Conservation (phyloP, 2,329 filamentous ascomycete genomes). For the Aspergillus fumigatus region DNA sequence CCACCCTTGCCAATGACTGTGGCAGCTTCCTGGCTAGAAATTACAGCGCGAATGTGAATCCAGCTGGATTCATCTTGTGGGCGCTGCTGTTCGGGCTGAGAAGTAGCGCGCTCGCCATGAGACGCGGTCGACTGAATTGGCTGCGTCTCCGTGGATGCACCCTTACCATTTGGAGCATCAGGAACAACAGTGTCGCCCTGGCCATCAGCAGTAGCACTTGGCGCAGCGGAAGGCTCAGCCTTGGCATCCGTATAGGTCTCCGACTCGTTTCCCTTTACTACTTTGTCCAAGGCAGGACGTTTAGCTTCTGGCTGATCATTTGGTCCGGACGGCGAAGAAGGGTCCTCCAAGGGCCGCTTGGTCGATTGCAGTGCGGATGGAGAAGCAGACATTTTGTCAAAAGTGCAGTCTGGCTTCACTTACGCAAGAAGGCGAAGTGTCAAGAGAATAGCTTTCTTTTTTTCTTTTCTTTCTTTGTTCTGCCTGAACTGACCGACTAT, state of each 20-base stretch:
- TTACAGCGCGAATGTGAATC: conserved; percentile 96
- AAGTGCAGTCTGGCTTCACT: conserved; percentile 31
- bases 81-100: conserved; percentile 41
- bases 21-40: conserved; percentile 93
- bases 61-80: conserved; percentile 86
- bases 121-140: conserved; percentile 55
- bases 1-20: conserved; percentile 98
- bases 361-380: conserved; percentile 46
- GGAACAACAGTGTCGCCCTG: conserved; percentile 67
- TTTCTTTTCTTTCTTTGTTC: conserved; percentile 52
- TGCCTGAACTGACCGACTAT: conserved; percentile 54
- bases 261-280: conserved; percentile 60
- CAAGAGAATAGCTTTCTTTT: conserved; percentile 41
- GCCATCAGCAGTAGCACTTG: conserved; percentile 21
- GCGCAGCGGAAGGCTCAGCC: conserved; percentile 14
- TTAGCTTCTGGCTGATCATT: conserved; percentile 96
- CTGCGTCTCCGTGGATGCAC: conserved; percentile 49
- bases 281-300: conserved; percentile 90
- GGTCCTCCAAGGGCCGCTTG: conserved; percentile 95
- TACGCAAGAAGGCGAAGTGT: conserved; percentile 44
- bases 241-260: conserved; percentile 28
- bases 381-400: conserved; percentile 66
- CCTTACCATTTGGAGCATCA: conserved; percentile 57
- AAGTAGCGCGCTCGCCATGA: conserved; percentile 47
- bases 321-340: conserved; percentile 86